phyloP scores from a whole-genome alignment of 495 filamentous ascomycete genomes.

The Schizothecium vesticola region DNA sequence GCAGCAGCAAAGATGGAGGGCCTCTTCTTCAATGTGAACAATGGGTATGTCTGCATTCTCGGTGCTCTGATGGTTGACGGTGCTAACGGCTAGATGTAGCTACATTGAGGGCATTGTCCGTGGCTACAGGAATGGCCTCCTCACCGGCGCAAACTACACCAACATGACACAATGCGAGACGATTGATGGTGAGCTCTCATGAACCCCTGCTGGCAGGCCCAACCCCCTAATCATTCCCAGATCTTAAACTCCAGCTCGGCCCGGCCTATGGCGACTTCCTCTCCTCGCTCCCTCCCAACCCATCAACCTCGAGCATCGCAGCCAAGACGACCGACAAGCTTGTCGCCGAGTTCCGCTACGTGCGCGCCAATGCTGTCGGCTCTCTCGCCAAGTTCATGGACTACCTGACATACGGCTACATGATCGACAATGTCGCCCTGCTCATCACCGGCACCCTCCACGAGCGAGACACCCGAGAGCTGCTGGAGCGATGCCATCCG shows the following conservation, averaged over 20 bases:
- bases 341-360: conserved; percentile 93
- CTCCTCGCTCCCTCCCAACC: conserved; percentile 86
- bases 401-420: conserved; percentile 97
- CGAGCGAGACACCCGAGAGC: conserved; percentile 92
- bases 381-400: conserved; percentile 91
- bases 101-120: conserved; percentile 96
- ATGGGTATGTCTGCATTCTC: conserved; percentile 56
- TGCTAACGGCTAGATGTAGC: conserved; percentile 46
- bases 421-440: conserved; percentile 99
- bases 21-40: conserved; percentile 91
- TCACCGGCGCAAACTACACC: conserved; percentile 85
- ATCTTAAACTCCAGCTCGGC: conserved; percentile 94
- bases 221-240: conserved; percentile 38
- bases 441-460: conserved; percentile 97
- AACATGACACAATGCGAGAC: conserved; percentile 98
- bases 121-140: conserved; percentile 90
- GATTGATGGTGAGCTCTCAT: conserved; percentile 69
- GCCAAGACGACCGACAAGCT: conserved; percentile 96
- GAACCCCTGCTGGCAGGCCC: background rate
- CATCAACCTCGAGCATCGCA: conserved; percentile 91
- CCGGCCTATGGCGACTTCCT: conserved; percentile 98
- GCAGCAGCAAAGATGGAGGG: conserved; percentile 68
- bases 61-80: background rate
- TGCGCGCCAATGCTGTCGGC: conserved; percentile 86
- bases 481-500: conserved; percentile 93